Evolutionary conservation across 352 stramenopile species (phyloP).

Genomic region (Phytophthora cryptogea): DNA sequence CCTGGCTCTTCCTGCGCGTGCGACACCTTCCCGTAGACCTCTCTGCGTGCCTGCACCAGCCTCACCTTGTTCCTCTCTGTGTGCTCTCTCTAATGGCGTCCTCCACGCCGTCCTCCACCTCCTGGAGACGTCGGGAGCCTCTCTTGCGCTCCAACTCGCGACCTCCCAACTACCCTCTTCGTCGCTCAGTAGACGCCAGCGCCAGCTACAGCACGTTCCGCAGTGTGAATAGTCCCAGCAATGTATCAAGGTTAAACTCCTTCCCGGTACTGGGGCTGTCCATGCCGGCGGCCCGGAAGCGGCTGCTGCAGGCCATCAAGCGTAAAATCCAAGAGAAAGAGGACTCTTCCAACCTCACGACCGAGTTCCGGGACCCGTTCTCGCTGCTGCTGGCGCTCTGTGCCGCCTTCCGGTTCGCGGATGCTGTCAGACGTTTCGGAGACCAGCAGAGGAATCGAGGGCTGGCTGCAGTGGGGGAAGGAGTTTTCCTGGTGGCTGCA

Average conservation of each 20-base stretch:
- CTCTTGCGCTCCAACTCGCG: slow-evolving; percentile 11
- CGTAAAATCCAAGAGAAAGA: slow-evolving; percentile 78
- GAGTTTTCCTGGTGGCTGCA: slow-evolving; percentile 58
- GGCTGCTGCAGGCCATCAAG: slow-evolving; percentile 70
- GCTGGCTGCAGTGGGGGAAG: slow-evolving; percentile 50
- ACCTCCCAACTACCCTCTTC: slow-evolving; percentile 30
- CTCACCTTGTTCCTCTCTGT: neutral
- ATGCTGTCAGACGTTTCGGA: slow-evolving; percentile 42
- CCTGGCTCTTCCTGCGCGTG: neutral
- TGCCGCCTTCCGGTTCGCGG: slow-evolving; percentile 60
- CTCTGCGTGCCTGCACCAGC: neutral
- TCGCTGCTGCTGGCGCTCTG: slow-evolving; percentile 70
- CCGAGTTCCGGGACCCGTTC: slow-evolving; percentile 78
- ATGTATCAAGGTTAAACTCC: slow-evolving; percentile 1
- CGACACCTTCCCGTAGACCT: neutral
- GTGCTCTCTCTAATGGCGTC: slow-evolving; percentile 20
- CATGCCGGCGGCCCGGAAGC: slow-evolving; percentile 48
- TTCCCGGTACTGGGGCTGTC: slow-evolving; percentile 52
- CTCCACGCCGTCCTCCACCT: slow-evolving; percentile 1
- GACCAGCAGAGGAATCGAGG: slow-evolving; percentile 30
- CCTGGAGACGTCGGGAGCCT: slow-evolving; percentile 31
- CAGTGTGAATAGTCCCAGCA: slow-evolving; percentile 2
- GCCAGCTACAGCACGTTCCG: slow-evolving; percentile 35
- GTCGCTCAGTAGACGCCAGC: slow-evolving; percentile 24
- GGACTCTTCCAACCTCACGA: slow-evolving; percentile 58